Evolutionary conservation across 2,329 filamentous ascomycete species (phyloP).

Genomic region (Scedosporium boydii): DNA sequence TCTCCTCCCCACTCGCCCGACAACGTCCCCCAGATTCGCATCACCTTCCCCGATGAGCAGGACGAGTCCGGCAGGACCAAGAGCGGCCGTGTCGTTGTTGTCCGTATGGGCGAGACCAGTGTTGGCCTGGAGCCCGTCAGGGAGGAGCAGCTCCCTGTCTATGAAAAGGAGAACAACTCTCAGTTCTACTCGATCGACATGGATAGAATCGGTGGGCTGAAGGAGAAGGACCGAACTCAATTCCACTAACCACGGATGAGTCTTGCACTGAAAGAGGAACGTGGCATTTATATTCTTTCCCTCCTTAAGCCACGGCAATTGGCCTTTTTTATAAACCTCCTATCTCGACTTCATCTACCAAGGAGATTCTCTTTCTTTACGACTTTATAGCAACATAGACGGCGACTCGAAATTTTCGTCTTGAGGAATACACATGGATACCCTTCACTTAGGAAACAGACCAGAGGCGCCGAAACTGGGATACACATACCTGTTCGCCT

Average conservation of each 20-base stretch:
- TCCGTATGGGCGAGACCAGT: constrained; percentile 78
- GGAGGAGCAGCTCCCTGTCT: constrained; percentile 73
- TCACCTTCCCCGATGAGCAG: constrained; percentile 94
- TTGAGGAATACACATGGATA: background rate
- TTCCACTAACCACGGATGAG: constrained; percentile 21
- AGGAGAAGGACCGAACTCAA: constrained; percentile 63
- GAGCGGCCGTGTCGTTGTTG: constrained; percentile 82
- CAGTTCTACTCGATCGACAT: constrained; percentile 93
- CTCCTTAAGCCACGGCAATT: background rate
- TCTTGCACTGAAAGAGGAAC: background rate
- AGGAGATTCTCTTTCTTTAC: background rate
- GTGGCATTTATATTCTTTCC: constrained; percentile 3
- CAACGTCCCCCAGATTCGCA: constrained; percentile 88
- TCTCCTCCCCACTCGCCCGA: constrained; percentile 71
- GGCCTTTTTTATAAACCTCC: background rate
- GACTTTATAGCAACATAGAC: background rate
- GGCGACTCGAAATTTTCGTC: background rate
- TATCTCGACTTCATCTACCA: background rate
- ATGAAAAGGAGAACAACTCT: constrained; percentile 68
- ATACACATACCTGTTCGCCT: background rate
- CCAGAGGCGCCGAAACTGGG: background rate
- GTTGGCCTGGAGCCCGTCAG: constrained; percentile 84
- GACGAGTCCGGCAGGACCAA: constrained; percentile 73
- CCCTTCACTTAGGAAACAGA: background rate
- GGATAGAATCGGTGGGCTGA: constrained; percentile 85